A percentile compares a stretch with the other conserved stretches of the same genome.
Evolutionary conservation across 78 protist species (phyloP).

Genomic region (Dictyostelium brefeldianum): DNA sequence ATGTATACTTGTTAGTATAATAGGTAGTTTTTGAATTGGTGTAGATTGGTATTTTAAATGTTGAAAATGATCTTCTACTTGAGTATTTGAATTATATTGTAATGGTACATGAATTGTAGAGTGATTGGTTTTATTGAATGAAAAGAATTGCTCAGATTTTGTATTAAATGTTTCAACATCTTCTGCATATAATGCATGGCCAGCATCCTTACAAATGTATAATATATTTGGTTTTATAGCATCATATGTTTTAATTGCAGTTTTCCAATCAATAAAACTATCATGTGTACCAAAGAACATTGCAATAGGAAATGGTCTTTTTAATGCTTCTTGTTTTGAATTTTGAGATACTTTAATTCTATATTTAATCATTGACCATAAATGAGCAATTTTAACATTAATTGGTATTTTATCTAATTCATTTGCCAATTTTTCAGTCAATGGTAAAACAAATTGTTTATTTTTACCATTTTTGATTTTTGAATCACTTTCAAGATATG

Average conservation of each 20-base stretch:
- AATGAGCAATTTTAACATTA: neutral
- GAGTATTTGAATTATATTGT: neutral
- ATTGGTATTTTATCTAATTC: neutral
- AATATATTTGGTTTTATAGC: neutral
- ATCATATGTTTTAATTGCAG: neutral
- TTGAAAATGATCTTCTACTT: neutral
- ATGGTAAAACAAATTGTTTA: neutral
- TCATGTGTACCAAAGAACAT: neutral
- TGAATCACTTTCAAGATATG: neutral
- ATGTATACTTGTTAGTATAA: too few relatives aligned
- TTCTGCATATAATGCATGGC: slow-evolving; percentile 1
- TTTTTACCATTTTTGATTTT: neutral
- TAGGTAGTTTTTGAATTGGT: neutral
- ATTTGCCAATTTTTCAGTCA: neutral
- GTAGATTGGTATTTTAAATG: neutral
- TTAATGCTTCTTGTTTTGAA: neutral
- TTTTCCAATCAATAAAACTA: neutral
- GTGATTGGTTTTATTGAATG: neutral
- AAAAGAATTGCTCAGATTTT: neutral
- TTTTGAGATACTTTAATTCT: neutral
- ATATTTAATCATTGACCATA: neutral
- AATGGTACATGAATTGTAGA: neutral
- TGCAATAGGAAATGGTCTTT: neutral
- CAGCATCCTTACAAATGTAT: neutral
- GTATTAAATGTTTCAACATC: neutral